A percentile compares a stretch with the other conserved stretches of the same genome.
These are phyloP conservation scores for Otatea glauca DNA, from an alignment of 176 grass and related monocot genomes.

Conservation along the genomic window DNA sequence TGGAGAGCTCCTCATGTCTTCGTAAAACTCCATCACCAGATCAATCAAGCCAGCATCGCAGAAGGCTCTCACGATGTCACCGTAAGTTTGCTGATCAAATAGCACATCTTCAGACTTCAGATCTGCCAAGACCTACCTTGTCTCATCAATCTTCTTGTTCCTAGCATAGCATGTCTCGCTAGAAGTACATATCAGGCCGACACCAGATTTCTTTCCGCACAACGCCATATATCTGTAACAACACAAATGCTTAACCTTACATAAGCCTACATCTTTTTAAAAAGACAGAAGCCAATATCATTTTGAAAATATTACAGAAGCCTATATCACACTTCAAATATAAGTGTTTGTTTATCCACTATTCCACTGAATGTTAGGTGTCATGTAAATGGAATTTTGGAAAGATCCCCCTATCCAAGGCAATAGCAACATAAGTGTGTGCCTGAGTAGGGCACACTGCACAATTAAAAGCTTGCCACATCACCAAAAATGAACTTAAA, in stretches of 20 bases:
- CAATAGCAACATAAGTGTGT: background rate
- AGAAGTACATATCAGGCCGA: constrained; percentile 88
- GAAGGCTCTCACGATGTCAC: constrained; percentile 73
- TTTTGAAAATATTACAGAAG: background rate
- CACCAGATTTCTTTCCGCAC: constrained; percentile 95
- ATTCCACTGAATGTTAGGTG: constrained; percentile 5
- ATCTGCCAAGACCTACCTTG: constrained; percentile 71
- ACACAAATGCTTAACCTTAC: constrained; percentile 21
- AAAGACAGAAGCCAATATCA: background rate
- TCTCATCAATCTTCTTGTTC: constrained; percentile 76
- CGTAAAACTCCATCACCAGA: constrained; percentile 76
- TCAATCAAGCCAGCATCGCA: constrained; percentile 63
- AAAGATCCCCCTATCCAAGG: constrained; percentile 10
- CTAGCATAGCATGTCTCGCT: constrained; percentile 83
- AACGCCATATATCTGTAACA: constrained; percentile 72
- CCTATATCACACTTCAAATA: constrained; percentile 4
- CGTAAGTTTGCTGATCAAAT: constrained; percentile 85
- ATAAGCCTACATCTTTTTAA: background rate
- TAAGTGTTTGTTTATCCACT: background rate
- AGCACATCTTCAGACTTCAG: constrained; percentile 74
- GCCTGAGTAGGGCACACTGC: background rate
- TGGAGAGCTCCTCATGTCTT: constrained; percentile 82
- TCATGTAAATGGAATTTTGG: background rate
- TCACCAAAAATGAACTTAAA: background rate
- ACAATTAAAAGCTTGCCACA: background rate